These are phyloP conservation scores for Maudiozyma saulgeensis DNA, from an alignment of 805 yeast species.

Conservation along the genomic window DNA sequence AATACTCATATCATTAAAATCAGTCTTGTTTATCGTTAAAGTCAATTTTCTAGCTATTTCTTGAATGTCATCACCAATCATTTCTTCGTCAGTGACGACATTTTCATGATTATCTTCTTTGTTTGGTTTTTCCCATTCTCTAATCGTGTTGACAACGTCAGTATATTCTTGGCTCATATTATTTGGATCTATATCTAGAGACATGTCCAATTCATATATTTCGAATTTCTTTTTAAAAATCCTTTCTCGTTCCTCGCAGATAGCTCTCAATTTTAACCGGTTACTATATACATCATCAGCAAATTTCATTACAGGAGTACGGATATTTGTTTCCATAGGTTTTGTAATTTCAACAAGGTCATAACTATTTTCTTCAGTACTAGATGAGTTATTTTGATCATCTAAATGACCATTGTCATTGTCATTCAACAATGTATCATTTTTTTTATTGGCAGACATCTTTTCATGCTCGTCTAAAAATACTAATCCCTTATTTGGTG, in stretches of 20 bases:
- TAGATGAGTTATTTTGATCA: not conserved
- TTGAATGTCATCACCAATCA: slow-evolving; percentile 31
- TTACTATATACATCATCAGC: not conserved
- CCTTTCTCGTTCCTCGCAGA: not conserved
- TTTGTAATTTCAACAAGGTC: slow-evolving; percentile 2
- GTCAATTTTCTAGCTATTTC: slow-evolving; percentile 52
- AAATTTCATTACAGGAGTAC: slow-evolving; percentile 5
- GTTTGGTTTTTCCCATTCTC: not conserved
- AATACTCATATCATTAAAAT: slow-evolving; percentile 64
- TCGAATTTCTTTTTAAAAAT: not conserved
- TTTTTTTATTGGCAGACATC: not conserved
- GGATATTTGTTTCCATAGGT: slow-evolving; percentile 12
- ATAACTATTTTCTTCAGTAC: not conserved
- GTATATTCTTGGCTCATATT: not conserved
- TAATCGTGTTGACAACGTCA: slow-evolving; percentile 1
- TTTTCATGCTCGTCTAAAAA: slow-evolving; percentile 10
- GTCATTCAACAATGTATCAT: not conserved
- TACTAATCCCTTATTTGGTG: slow-evolving; percentile 13
- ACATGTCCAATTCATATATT: not conserved
- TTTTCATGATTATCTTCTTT: not conserved
- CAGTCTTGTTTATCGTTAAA: slow-evolving; percentile 56
- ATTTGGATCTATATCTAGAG: slow-evolving; percentile 1
- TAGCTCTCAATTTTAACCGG: not conserved
- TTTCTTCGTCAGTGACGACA: slow-evolving; percentile 21
- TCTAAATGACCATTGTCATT: not conserved